Base-by-base conservation (phyloP, 768 basidiomycete genomes). In the Solioccasus polychromus region DNA sequence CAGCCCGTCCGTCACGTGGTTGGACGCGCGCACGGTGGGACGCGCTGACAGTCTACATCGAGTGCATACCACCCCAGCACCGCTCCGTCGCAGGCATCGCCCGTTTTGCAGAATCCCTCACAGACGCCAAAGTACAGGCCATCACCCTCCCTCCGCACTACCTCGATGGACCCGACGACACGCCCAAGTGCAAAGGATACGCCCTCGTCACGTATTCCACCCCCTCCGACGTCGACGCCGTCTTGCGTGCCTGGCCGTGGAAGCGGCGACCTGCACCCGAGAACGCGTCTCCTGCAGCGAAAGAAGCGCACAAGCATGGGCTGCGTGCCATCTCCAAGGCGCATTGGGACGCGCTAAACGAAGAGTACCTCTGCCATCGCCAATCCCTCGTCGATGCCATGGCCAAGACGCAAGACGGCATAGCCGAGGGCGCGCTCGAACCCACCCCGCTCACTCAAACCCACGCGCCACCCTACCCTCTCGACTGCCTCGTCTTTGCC, bases 101-200 rank as follows among this genome's bases (percentile, higher is more conserved):
- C 8, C 67, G 64, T n/a, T 75, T 86, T 44, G 49, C 76, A 1
- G 61, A 60, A 1, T 55, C 56, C 3, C 58, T 83, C 4, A 77
- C 45, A 23, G 4, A 35, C 5, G 34, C 58, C 18, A 64, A 62
- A 18, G 57, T 89, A 5, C 82, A 90, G 57, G 51, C 60, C 29
- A 69, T 92, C 32, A 50, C 64, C 2, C 71, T 87, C 22, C 85
- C 82, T 11, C 70, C 77, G 1, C 85, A 89, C 54, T 76, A 83
- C 58, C 73, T 77, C 38, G 85, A 87, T 58, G 71, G 71, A 41
- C 74, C 77, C 12, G 77, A 67, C 2, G 72, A 75, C 20, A 53
- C 66, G 12, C 79, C 83, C 2, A 76, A 74, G 43, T 83, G 76
- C 63, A 90, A 85, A 69, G 85, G 85, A 2, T 91, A 90, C 50